These are phyloP conservation scores for Penicillium vulpinum DNA, from an alignment of 2,329 filamentous ascomycete genomes.

Conservation along the genomic window DNA sequence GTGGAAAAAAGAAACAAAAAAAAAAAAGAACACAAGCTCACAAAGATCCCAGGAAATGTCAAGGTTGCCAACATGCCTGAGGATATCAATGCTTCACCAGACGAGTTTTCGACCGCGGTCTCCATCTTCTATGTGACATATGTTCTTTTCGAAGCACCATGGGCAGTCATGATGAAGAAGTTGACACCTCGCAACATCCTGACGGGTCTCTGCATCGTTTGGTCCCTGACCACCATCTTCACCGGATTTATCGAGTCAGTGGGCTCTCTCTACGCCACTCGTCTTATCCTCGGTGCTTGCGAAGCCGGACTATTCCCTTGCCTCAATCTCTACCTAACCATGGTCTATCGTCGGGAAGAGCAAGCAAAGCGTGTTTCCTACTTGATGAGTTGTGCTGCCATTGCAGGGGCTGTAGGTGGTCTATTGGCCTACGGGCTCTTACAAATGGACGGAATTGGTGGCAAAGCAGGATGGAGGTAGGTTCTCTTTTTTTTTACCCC, in stretches of 20 bases:
- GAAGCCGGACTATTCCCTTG: constrained; percentile 45
- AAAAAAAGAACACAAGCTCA: neutral
- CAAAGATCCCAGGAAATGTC: constrained; percentile 46
- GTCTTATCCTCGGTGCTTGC: constrained; percentile 41
- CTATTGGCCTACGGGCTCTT: constrained; percentile 41
- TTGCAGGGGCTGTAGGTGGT: constrained; percentile 44
- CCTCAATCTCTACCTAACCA: constrained; percentile 43
- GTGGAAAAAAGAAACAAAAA: neutral
- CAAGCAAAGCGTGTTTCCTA: constrained; percentile 45
- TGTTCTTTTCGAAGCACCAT: constrained; percentile 51
- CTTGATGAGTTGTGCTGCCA: constrained; percentile 42
- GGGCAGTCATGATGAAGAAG: constrained; percentile 52
- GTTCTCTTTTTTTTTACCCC: constrained; percentile 11
- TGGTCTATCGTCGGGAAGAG: constrained; percentile 44
- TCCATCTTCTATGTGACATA: constrained; percentile 56
- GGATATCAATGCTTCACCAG: constrained; percentile 44
- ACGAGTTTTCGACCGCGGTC: constrained; percentile 50
- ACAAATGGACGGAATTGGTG: constrained; percentile 50
- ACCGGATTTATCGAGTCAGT: constrained; percentile 49
- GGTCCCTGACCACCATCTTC: constrained; percentile 53
- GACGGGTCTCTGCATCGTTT: constrained; percentile 45
- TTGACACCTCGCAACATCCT: constrained; percentile 46
- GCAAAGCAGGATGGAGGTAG: constrained; percentile 50
- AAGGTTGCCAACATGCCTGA: constrained; percentile 49
- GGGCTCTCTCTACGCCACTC: constrained; percentile 43